Evolutionary conservation across 179 eudicot genomes (phyloP), one percentile per base, ranked within the genome.

Genomic region (Beta lomatogona): DNA sequence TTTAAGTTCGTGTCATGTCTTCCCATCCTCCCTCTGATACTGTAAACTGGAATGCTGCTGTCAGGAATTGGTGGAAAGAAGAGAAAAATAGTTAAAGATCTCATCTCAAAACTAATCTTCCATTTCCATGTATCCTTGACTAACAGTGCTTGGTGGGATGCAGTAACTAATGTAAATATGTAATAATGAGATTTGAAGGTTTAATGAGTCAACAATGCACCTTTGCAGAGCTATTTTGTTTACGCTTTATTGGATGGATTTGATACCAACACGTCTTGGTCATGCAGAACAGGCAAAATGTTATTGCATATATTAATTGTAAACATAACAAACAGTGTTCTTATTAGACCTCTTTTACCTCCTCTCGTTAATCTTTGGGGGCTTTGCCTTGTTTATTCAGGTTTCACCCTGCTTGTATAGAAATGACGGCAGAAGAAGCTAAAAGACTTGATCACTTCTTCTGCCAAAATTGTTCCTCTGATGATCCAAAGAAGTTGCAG

Each of bases 391-490:
- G 70, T 79, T 25, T 60, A 55, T 66, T 75, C 85, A 95, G 98
- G 97, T 95, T 92, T 82, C 97, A 95, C 84, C 97, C 97, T 77
- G 80, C 84, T 75, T 95, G 97, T 88, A 88, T 95, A 79, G 92
- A 90, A 71, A 91, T 95, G 97, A 89, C 88, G 41, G 78, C 88
- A 5, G 97, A 95, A 89, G 98, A 93, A 78, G 97, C 98, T 66
- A 86, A 89, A 86, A 85, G 83, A 81, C 82, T 91, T 71, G 94
- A 92, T 21, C 92, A 89, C 85, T 92, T 95, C 88, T 92, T 80
- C 85, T 95, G 98, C 82, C 90, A 89, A 71, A 86, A 66, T 83
- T 95, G 98, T 83, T 82, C 91, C 6, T 45, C 93, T 69, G 95
- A 89, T 65, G 94, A 87, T 79, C 87, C 88, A 67, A 91, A 89